Evolutionary conservation across 768 basidiomycete species (phyloP), one percentile per base, ranked within the genome.

Genomic region (Calocera cornea): DNA sequence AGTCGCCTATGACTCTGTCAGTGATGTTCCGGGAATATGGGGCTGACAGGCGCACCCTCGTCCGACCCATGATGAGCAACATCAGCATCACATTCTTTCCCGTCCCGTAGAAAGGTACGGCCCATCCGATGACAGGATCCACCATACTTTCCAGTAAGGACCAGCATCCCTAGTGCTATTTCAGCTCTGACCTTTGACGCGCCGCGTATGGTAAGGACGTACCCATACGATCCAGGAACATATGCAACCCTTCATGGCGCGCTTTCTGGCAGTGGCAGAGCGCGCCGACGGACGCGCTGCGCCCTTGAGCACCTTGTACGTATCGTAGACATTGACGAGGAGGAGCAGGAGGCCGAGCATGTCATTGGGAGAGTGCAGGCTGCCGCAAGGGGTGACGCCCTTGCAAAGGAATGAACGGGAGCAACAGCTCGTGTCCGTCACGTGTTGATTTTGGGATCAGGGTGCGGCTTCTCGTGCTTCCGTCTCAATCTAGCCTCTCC

Each of bases 141-240:
- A 83, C 74, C 24, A 83, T 79, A 47, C 84, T 81, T 75, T 92
- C 91, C 69, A 89, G 88, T 33, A 80, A 77, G 27, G 83, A 80
- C 72, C 88, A 82, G 73, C 86, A 89, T 72, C 83, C 85, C 89
- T 91, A 70, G 38, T 67, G 1, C 5, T 19, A n/a, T 41, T 66
- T 34, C 22, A 47, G 19, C 19, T 69, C 67, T 33, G 69, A 68
- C 40, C 69, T 34, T 36, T 64, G 72, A 67, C 71, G 71, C 66
- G 31, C 14, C 31, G 14, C 22, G 24, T 27, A 12, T 11, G 22
- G 38, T 44, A 54, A 34, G 47, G 65, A 76, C 79, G 77, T 78
- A 90, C 91, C 88, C 89, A 93, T 70, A 93, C 85, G 47, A 90
- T 80, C 92, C 92, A 93, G 16, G 92, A 83, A 40, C 89, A 84